Conservation (phyloP, 2,329 filamentous ascomycete species). For the Arthrinium phaeospermum region DNA sequence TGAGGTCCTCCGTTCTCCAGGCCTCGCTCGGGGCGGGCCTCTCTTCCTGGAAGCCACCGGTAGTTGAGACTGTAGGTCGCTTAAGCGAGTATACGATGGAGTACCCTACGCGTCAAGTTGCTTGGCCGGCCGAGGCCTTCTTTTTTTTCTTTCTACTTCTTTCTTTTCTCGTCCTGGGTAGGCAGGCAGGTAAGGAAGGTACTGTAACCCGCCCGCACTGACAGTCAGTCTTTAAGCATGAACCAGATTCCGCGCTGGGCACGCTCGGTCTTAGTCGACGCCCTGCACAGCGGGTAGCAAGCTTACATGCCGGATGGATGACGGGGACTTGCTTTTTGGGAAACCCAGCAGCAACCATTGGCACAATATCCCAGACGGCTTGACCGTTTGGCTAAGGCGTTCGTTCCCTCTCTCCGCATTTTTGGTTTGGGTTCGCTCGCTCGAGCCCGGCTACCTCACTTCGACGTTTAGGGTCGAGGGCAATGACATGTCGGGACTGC, state of each 20-base stretch:
- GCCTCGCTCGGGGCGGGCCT: constrained; percentile 16
- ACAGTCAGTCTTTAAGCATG: background rate
- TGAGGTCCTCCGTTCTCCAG: background rate
- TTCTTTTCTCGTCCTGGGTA: background rate
- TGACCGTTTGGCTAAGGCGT: constrained; percentile 26
- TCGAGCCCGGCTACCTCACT: constrained; percentile 11
- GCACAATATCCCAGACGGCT: constrained; percentile 5
- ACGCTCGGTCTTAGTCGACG: background rate
- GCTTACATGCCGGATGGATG: constrained; percentile 8
- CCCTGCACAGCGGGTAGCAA: background rate
- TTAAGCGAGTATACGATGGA: constrained; percentile 16
- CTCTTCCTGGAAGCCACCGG: background rate
- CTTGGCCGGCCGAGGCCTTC: constrained; percentile 3
- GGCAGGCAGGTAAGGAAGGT: background rate
- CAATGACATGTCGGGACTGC: constrained; percentile 14
- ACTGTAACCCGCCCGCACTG: background rate
- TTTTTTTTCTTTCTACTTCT: too few relatives aligned
- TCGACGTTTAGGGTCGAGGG: constrained; percentile 6
- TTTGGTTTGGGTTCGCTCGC: constrained; percentile 4
- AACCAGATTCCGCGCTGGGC: constrained; percentile 4
- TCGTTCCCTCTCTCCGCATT: constrained; percentile 22
- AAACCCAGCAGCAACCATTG: background rate
- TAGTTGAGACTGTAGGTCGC: background rate
- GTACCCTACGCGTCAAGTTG: background rate
- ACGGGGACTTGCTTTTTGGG: constrained; percentile 7